Percentiles rank a stretch among this genome's conserved stretches.
Conservation (phyloP, 768 basidiomycete genomes). For the Gymnopilus junonius region DNA sequence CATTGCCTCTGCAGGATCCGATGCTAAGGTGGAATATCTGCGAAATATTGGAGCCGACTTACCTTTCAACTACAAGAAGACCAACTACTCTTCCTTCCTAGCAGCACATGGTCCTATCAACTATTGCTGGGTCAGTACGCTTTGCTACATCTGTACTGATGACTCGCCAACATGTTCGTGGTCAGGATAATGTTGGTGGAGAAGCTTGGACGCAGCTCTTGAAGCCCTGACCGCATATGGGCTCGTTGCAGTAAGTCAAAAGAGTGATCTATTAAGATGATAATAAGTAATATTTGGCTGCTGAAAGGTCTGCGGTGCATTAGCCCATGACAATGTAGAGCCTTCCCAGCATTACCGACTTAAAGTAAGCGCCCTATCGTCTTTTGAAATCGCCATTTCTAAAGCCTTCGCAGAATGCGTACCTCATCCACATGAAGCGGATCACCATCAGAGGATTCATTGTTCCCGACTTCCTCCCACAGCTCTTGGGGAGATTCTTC, state of each 20-base stretch:
- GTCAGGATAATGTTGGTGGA: conserved; percentile 69
- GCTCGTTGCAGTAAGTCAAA: conserved; percentile 33
- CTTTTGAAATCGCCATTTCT: background rate
- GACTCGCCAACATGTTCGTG: conserved; percentile 39
- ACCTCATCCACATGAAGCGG: conserved; percentile 4
- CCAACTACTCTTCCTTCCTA: conserved; percentile 52
- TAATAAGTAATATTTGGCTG: too few species aligned
- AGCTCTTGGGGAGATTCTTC: conserved; percentile 6
- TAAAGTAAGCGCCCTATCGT: background rate
- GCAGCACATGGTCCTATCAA: conserved; percentile 55
- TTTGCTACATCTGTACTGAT: too few species aligned
- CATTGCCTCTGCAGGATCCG: conserved; percentile 71
- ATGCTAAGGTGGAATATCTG: conserved; percentile 69
- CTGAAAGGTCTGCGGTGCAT: background rate
- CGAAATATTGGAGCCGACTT: conserved; percentile 64
- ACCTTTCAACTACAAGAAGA: conserved; percentile 75
- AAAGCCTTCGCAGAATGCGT: background rate
- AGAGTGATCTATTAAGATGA: too few species aligned
- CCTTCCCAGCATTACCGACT: background rate
- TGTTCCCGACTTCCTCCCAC: conserved; percentile 5
- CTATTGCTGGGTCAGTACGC: conserved; percentile 33
- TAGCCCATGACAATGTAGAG: background rate
- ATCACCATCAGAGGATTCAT: conserved; percentile 7
- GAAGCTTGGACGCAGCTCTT: conserved; percentile 60
- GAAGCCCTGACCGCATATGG: conserved; percentile 24